Evolutionary conservation across 1,284 basidiomycete species (phyloP), one percentile per base, ranked within the genome.

Genomic region (Meira nashicola): DNA sequence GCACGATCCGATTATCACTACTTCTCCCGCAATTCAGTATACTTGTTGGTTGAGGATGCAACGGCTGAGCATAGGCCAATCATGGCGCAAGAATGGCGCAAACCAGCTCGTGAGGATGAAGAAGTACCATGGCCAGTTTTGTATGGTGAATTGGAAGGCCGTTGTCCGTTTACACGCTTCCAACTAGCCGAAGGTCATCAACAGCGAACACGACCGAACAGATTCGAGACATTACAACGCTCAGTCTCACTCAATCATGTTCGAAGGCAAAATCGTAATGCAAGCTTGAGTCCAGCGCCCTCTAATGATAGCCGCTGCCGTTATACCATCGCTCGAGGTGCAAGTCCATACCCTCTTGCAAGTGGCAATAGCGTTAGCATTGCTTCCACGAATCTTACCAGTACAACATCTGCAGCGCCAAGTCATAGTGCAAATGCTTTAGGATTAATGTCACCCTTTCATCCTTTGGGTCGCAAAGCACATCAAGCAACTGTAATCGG

Each of bases 21-120:
- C 79, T 98, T 98, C 79, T 81, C 85, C 33, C 86, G 87, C 56
- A 83, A 84, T 50, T 86, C 84, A 58, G 87, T 84, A 76, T 96
- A 90, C 78, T 83, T 97, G 33, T 83, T 98, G 43, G 85, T 98
- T 25, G 93, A 97, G 77, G 95, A 98, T 73, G 85, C 91, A 60
- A 86, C 85, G 6, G 85, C 88, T 61, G 88, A 92, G 56, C 80
- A 83, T 68, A 80, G 83, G 25, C 81, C 84, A 4, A 79, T 85
- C 70, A 81, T 83, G 72, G 78, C 80, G 59, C 82, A 82, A 60
- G 83, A 85, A 69, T 85, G 82, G 70, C 70, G 79, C 14, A 67
- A 76, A 55, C 78, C 78, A 44, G 63, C 60, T 10, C 44, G 58
- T 17, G 39, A 39, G 28, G 54, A 50, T 19, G 55, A 63, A 19